Evolutionary conservation across 2,329 filamentous ascomycete species (phyloP), one percentile per base, ranked within the genome.

Genomic region (Penicillium sp.): DNA sequence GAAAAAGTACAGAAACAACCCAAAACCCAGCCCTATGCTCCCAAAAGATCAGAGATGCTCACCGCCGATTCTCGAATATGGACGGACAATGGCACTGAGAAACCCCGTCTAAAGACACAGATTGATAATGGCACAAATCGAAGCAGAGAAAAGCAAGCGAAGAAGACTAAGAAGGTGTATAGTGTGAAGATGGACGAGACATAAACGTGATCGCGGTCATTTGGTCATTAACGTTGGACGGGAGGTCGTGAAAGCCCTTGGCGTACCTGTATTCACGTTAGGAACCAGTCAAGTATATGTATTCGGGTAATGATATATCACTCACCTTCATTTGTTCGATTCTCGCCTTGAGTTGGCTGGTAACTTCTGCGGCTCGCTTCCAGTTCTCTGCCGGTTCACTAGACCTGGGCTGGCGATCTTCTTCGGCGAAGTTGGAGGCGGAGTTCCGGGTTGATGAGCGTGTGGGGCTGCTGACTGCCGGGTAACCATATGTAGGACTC

Each of bases 281-380:
- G 42, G 32, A 29, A 35, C 23, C 43, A 14, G 45, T 30, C 44
- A 29, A 14, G 8, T 7, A 45, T 36, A 7, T 7, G n/a, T 35
- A 10, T n/a, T 18, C 7, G 14, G n/a, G 16, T 2, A 19, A 36
- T 18, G 7, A 11, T 45, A 18, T 45, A 29, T 26, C 23, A 56
- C 66, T 19, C 50, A 72, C 84, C 82, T 97, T 99, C 94, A 99
- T 99, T 80, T 94, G 89, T 79, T 97, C 94, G 73, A 99, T 99
- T 71, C 94, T 85, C 48, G 93, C 91, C 79, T 97, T 99, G 67
- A 99, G 75, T 72, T 97, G 94, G 74, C 92, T 97, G 51, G 94
- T 99, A 54, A 99, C 94, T 78, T 99, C 94, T 2, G 94, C 94
- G 16, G 94, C 94, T 63, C 94, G 82, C 78, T 92, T 95, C 94